Percentiles rank a stretch among this genome's conserved stretches.
These are phyloP conservation scores for Talaromyces pinophilus DNA, from an alignment of 2,329 filamentous ascomycete species.

Conservation along the genomic window DNA sequence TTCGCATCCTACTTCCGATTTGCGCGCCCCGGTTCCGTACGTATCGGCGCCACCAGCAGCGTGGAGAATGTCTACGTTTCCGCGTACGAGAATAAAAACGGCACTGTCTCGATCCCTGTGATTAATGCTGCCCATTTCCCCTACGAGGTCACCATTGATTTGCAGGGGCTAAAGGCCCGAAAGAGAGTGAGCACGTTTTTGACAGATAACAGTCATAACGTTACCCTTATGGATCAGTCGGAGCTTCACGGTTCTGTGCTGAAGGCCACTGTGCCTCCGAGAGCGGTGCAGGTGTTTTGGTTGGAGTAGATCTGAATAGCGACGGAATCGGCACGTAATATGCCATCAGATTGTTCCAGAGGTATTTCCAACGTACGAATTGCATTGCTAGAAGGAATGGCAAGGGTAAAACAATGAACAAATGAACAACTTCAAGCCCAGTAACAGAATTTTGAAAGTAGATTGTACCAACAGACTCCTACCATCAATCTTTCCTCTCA, in stretches of 20 bases:
- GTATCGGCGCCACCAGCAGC: background rate
- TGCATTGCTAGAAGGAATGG: no score
- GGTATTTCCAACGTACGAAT: background rate
- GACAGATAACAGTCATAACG: background rate
- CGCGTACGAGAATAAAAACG: background rate
- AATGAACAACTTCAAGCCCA: background rate
- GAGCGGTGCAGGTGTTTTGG: background rate
- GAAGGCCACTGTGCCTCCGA: background rate
- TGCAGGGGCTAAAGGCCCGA: background rate
- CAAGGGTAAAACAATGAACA: background rate
- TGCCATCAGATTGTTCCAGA: background rate
- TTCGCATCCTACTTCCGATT: slow-evolving; percentile 1
- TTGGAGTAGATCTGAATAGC: background rate
- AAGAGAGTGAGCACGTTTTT: background rate
- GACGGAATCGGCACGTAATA: no score
- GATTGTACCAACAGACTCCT: background rate
- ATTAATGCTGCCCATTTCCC: background rate
- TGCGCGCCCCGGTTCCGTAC: background rate
- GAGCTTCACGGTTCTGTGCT: background rate
- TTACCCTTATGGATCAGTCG: background rate
- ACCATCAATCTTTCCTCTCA: slow-evolving; percentile 2
- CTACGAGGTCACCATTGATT: background rate
- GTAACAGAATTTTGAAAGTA: background rate
- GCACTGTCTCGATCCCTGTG: background rate
- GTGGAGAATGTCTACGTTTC: background rate